phyloP scores from a whole-genome alignment of 2,329 filamentous ascomycete species.

The Diaporthe sp. region DNA sequence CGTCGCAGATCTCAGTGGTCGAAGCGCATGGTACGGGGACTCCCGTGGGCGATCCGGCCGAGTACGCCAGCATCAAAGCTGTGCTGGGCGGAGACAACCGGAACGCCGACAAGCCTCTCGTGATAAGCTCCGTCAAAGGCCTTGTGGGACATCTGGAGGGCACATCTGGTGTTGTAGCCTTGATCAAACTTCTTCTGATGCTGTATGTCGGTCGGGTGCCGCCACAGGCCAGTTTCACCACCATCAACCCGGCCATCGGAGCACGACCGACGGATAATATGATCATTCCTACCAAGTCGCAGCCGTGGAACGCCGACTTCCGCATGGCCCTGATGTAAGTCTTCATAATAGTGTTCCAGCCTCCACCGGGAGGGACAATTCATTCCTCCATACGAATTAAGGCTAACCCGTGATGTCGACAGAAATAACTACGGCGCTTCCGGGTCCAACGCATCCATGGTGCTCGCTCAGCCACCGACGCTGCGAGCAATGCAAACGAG shows the following conservation, averaged over 20 bases:
- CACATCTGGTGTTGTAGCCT: slow-evolving; percentile 20
- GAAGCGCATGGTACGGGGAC: slow-evolving; percentile 58
- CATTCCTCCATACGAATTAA: too few species aligned
- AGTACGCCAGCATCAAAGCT: slow-evolving; percentile 45
- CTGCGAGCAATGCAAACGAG: slow-evolving; percentile 31
- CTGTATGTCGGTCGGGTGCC: slow-evolving; percentile 42
- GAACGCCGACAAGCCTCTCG: neutral
- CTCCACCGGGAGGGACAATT: too few species aligned
- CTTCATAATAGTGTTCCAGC: neutral
- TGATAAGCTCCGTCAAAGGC: slow-evolving; percentile 27
- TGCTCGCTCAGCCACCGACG: slow-evolving; percentile 36
- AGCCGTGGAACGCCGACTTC: slow-evolving; percentile 37
- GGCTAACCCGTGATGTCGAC: neutral
- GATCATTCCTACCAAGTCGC: slow-evolving; percentile 32
- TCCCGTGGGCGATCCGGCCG: slow-evolving; percentile 49
- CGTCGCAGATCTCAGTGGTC: slow-evolving; percentile 42
- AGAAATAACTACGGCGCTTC: slow-evolving; percentile 51
- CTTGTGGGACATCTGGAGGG: slow-evolving; percentile 21
- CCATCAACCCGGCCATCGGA: slow-evolving; percentile 32
- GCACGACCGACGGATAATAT: slow-evolving; percentile 39
- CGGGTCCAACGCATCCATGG: slow-evolving; percentile 43
- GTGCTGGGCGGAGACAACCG: slow-evolving; percentile 40
- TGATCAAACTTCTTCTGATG: slow-evolving; percentile 48
- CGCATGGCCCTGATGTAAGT: slow-evolving; percentile 38
- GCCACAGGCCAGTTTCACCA: slow-evolving; percentile 46